These are phyloP conservation scores for Maudiozyma turicensis DNA, from an alignment of 805 yeast species.

Conservation along the genomic window DNA sequence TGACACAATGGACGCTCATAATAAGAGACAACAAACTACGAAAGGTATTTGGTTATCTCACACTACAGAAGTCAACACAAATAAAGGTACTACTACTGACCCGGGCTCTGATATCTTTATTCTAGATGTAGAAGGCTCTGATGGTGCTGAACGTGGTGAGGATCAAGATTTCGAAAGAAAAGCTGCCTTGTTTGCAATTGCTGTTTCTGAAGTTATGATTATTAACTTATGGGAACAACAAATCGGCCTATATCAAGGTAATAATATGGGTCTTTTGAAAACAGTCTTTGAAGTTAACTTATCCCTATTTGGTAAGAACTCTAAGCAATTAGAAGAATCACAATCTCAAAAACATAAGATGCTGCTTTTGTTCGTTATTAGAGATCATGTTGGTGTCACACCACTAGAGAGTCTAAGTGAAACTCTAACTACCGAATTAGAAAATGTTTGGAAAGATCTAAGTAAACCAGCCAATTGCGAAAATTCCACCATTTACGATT, in stretches of 20 bases:
- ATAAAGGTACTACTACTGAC: constrained; percentile 8
- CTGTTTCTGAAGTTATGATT: constrained; percentile 83
- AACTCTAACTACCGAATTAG: constrained; percentile 63
- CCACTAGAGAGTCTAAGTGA: constrained; percentile 62
- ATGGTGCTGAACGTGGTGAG: constrained; percentile 95
- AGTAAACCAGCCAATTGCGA: constrained; percentile 61
- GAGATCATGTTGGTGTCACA: constrained; percentile 86
- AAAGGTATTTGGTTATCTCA: constrained; percentile 73
- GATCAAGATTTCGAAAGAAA: constrained; percentile 97
- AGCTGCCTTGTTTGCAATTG: constrained; percentile 87
- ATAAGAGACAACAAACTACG: constrained; percentile 78
- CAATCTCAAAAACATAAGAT: constrained; percentile 42
- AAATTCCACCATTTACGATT: constrained; percentile 46
- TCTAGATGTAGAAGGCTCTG: constrained; percentile 98
- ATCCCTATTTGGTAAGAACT: constrained; percentile 63
- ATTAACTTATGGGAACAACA: constrained; percentile 96
- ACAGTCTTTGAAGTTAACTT: constrained; percentile 95
- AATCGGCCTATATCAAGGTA: constrained; percentile 94
- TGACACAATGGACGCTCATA: constrained; percentile 83
- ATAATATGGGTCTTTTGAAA: constrained; percentile 88
- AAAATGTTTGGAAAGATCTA: constrained; percentile 67
- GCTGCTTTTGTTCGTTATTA: constrained; percentile 71
- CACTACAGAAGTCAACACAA: constrained; percentile 34
- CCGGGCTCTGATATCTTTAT: constrained; percentile 47
- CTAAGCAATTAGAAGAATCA: constrained; percentile 4